phyloP scores from a whole-genome alignment of 352 stramenopile species.

The Phytophthora fragariae region DNA sequence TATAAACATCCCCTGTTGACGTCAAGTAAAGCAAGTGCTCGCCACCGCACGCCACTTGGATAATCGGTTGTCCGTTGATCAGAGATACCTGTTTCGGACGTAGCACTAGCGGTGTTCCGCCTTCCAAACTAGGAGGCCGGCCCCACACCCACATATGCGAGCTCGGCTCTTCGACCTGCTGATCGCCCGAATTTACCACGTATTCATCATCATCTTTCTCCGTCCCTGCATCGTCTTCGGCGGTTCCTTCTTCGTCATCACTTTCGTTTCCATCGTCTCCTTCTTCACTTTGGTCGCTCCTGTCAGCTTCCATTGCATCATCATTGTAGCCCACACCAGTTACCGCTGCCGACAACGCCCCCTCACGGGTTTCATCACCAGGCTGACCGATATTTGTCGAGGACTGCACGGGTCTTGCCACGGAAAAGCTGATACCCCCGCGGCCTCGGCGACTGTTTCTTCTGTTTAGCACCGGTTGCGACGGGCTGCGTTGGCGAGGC shows the following conservation, averaged over 20 bases:
- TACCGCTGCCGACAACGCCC: conserved; percentile 1
- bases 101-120: conserved; percentile 60
- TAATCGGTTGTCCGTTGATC: conserved; percentile 62
- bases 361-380: background rate
- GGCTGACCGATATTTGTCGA: background rate
- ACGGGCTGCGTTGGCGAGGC: conserved; percentile 32
- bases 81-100: conserved; percentile 71
- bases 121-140: conserved; percentile 60
- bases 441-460: conserved; percentile 23
- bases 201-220: conserved; percentile 1
- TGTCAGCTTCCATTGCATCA: conserved; percentile 3
- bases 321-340: background rate
- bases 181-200: background rate
- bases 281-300: conserved; percentile 7
- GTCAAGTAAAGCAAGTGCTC: conserved; percentile 84
- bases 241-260: conserved; percentile 32
- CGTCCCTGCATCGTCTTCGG: conserved; percentile 17
- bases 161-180: conserved; percentile 31
- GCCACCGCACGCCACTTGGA: conserved; percentile 80
- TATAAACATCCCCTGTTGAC: conserved; percentile 81
- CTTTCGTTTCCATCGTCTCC: conserved; percentile 37
- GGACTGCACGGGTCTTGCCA: background rate
- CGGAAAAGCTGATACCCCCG: conserved; percentile 7
- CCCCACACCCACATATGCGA: conserved; percentile 78
- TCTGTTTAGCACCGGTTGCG: conserved; percentile 25